These are phyloP conservation scores for Brassica napus DNA, from an alignment of 345 rosid genomes.

Conservation along the genomic window Da-Ae NC_063442.1:26211501-26212000, in stretches of 20 bases:
- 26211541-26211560: slow-evolving; percentile 51
- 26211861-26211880: slow-evolving; percentile 50
- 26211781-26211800: slow-evolving; percentile 40
- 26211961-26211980: slow-evolving; percentile 46
- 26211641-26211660: slow-evolving; percentile 51
- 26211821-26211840: slow-evolving; percentile 47
- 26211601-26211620: slow-evolving; percentile 30
- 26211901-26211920: slow-evolving; percentile 44
- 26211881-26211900: slow-evolving; percentile 57
- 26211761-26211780: not conserved
- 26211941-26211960: slow-evolving; percentile 63
- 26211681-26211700: slow-evolving; percentile 29
- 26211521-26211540: slow-evolving; percentile 52
- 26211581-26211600: slow-evolving; percentile 46
- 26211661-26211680: slow-evolving; percentile 37
- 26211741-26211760: slow-evolving; percentile 42
- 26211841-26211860: slow-evolving; percentile 39
- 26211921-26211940: slow-evolving; percentile 43
- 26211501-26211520: slow-evolving; percentile 53
- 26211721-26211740: slow-evolving; percentile 62
- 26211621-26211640: slow-evolving; percentile 31
- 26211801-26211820: slow-evolving; percentile 50
- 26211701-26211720: slow-evolving; percentile 24
- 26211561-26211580: slow-evolving; percentile 67
- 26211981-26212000: slow-evolving; percentile 53